phyloP scores from a whole-genome alignment of 164 flowering plant genomes.

The Cinnamomum micranthum region DNA sequence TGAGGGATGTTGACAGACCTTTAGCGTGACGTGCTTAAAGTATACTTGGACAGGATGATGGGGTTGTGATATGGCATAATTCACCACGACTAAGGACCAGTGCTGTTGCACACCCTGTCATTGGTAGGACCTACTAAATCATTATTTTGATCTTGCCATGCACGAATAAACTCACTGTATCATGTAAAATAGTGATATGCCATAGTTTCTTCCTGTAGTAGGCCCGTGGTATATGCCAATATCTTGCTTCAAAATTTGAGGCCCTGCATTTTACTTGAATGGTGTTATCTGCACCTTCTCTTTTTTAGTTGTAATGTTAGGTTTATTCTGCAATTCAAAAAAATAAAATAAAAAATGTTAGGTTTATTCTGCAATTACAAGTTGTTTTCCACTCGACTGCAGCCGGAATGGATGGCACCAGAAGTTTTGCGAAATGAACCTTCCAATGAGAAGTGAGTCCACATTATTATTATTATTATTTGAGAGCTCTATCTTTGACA shows the following conservation, averaged over 20 bases:
- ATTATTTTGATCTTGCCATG: too few relatives aligned
- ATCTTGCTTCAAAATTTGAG: background rate
- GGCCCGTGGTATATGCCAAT: background rate
- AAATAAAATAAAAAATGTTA: too few relatives aligned
- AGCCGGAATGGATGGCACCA: constrained; percentile 99
- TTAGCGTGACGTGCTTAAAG: too few relatives aligned
- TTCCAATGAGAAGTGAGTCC: constrained; percentile 93
- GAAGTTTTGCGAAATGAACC: constrained; percentile 94
- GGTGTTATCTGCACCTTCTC: background rate
- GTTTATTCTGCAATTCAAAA: too few relatives aligned
- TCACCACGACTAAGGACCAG: too few relatives aligned
- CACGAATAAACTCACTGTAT: too few relatives aligned
- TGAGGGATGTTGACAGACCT: too few relatives aligned
- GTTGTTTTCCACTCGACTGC: constrained; percentile 27
- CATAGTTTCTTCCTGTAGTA: background rate
- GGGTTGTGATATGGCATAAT: too few relatives aligned
- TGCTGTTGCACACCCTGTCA: too few relatives aligned
- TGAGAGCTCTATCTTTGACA: background rate
- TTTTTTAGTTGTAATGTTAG: background rate
- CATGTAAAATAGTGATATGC: background rate
- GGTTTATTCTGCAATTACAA: background rate
- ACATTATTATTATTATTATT: background rate
- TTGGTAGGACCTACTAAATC: too few relatives aligned
- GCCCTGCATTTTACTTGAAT: background rate
- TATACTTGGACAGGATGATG: too few relatives aligned